Evolutionary conservation across 2,329 filamentous ascomycete genomes (phyloP).

Genomic region (Bipolaris oryzae): DNA sequence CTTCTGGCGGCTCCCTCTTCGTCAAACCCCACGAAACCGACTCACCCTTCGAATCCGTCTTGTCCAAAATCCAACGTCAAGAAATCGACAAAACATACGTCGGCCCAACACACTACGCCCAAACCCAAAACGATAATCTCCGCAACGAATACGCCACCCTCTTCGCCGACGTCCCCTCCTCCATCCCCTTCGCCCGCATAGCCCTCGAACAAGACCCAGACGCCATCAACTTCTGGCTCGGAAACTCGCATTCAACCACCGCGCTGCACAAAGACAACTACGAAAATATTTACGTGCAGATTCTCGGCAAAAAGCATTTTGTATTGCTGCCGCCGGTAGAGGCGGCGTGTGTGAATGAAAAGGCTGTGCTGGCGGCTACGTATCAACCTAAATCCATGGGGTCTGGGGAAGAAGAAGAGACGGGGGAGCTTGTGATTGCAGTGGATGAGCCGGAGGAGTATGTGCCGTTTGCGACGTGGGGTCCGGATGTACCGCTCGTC

Average conservation of each 20-base stretch:
- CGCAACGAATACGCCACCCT: slow-evolving; percentile 72
- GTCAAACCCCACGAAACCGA: slow-evolving; percentile 74
- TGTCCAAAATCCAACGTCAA: slow-evolving; percentile 66
- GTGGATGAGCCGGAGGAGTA: slow-evolving; percentile 48
- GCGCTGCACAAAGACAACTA: slow-evolving; percentile 83
- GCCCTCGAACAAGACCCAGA: slow-evolving; percentile 71
- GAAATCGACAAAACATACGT: slow-evolving; percentile 44
- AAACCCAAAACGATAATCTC: slow-evolving; percentile 85
- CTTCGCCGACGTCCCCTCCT: slow-evolving; percentile 65
- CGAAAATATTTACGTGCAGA: slow-evolving; percentile 82
- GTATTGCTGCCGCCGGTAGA: slow-evolving; percentile 74
- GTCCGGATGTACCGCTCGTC: slow-evolving; percentile 64
- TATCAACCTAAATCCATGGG: slow-evolving; percentile 52
- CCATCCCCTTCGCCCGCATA: slow-evolving; percentile 74
- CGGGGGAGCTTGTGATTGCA: slow-evolving; percentile 35
- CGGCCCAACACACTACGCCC: slow-evolving; percentile 62
- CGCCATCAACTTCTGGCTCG: slow-evolving; percentile 83
- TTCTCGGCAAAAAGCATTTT: slow-evolving; percentile 76
- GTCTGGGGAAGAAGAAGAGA: slow-evolving; percentile 19
- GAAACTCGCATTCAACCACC: slow-evolving; percentile 70
- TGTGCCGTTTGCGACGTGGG: slow-evolving; percentile 76
- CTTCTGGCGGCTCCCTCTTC: slow-evolving; percentile 59
- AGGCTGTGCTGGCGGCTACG: slow-evolving; percentile 60
- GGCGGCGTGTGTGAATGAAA: slow-evolving; percentile 72
- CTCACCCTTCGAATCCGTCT: slow-evolving; percentile 66